Base-by-base conservation (phyloP, 2,329 filamentous ascomycete genomes). In the Fonsecaea pugnacius region DNA sequence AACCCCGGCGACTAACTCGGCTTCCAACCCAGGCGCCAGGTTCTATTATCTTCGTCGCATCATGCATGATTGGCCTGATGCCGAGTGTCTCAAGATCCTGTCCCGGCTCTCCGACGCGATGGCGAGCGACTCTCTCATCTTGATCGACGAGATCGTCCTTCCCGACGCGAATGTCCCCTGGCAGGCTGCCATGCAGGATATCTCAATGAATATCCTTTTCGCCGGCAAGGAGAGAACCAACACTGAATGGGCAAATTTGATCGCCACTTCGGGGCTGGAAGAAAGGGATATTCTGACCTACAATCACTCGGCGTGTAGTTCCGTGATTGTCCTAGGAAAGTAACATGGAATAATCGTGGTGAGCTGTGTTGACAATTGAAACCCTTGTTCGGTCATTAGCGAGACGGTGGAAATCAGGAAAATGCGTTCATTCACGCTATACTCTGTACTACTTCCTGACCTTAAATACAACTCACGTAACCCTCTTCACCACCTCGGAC, bases 141-240 rank as follows among this genome's bases (percentile, higher is more conserved):
- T 82, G 24, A 77, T 82, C 55, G 77, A 79, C 59, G 80, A 82
- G n/a, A 72, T 78, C 24, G 76, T 81, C 3, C 51, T 82, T 8
- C 77, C 78, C 0, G 69, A 79, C 32, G 67, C 52, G 3, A 73
- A 73, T 3, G 75, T 72, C 1, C 69, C 74, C 30, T 76, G 70
- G 69, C 66, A 75, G 46, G 71, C 75, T 1, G 67, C 75, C 1
- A 67, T 70, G 10, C 60, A 75, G 9, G 79, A 82, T 64, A 30
- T 81, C 6, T 72, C 67, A 1, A 79, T 81, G 76, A 75, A 78
- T 73, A 33, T 73, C 1, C 61, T 66, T 0, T 67, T 78, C 5
- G 77, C 67, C 2, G 71, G 73, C 0, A 70, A 68, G 27, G 78
- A 81, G 69, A 71, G 78, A 2, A 78, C 77, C 0, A 50, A 67